Conservation (phyloP, 140 eudicot species). For the Ambrosia hybrid region DNA sequence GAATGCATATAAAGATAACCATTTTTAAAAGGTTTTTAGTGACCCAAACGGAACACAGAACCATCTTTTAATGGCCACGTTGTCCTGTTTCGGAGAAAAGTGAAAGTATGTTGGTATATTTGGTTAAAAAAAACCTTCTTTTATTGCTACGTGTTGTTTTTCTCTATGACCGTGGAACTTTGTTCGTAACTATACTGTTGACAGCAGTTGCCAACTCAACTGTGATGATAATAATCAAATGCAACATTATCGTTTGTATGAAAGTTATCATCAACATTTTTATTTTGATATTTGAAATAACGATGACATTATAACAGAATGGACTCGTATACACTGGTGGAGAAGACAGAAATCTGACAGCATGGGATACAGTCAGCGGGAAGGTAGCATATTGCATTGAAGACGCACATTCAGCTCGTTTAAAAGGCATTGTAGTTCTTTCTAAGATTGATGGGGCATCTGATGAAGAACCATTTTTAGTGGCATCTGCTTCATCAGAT, state of each 20-base stretch:
- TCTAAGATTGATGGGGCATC: constrained; percentile 43
- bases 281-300: constrained; percentile 12
- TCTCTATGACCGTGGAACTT: neutral
- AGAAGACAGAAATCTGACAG: constrained; percentile 80
- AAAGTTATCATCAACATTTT: neutral
- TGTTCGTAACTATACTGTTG: neutral
- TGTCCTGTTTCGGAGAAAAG: neutral
- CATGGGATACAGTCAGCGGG: constrained; percentile 86
- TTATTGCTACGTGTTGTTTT: neutral
- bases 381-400: constrained; percentile 78
- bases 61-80: neutral
- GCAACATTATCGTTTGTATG: neutral
- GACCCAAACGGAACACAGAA: neutral
- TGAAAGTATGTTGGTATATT: neutral
- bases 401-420: constrained; percentile 86
- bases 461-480: constrained; percentile 64
- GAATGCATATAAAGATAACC: neutral
- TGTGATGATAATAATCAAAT: constrained; percentile 3
- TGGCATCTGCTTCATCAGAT: constrained; percentile 96
- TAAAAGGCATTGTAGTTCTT: constrained; percentile 86
- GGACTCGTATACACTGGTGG: constrained; percentile 90
- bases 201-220: neutral
- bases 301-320: constrained; percentile 43
- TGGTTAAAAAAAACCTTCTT: too few species aligned
- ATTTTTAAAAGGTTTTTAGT: neutral